phyloP scores from a whole-genome alignment of 2,329 filamentous ascomycete species.

The Chaetomium sp. region DNA sequence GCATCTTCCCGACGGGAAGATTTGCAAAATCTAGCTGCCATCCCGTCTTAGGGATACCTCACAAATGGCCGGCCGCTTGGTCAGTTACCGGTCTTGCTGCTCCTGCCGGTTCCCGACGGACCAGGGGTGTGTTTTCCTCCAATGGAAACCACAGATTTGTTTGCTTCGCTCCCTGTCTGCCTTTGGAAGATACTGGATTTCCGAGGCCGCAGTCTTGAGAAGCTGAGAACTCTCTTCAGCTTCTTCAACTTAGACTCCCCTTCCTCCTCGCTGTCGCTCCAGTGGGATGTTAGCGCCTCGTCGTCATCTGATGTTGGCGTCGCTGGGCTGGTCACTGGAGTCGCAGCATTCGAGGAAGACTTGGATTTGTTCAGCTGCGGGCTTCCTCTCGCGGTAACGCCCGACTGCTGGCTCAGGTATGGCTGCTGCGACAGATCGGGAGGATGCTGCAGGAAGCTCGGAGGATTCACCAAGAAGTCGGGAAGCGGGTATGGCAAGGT shows the following conservation, averaged over 20 bases:
- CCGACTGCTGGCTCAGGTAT: neutral
- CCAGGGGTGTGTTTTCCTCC: slow-evolving; percentile 1
- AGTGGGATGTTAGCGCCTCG: slow-evolving; percentile 13
- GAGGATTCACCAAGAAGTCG: slow-evolving; percentile 2
- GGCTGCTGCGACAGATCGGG: slow-evolving; percentile 16
- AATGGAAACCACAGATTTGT: neutral
- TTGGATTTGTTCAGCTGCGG: neutral
- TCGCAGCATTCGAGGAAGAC: neutral
- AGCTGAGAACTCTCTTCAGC: slow-evolving; percentile 22
- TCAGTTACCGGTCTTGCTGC: slow-evolving; percentile 1
- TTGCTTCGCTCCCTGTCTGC: neutral
- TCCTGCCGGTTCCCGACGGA: slow-evolving; percentile 1
- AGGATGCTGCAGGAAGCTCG: slow-evolving; percentile 7
- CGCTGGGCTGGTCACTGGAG: neutral
- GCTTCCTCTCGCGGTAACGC: neutral
- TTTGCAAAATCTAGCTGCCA: neutral
- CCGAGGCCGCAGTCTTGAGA: slow-evolving; percentile 18
- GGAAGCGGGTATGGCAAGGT: neutral
- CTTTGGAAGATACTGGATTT: slow-evolving; percentile 11
- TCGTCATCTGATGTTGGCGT: slow-evolving; percentile 13
- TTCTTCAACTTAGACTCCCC: slow-evolving; percentile 9
- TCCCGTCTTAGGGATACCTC: no score
- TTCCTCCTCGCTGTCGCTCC: slow-evolving; percentile 22
- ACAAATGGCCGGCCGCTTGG: neutral
- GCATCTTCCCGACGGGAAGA: neutral